phyloP scores from a whole-genome alignment of 2,329 filamentous ascomycete species.

The Mycosphaerella sp. region DNA sequence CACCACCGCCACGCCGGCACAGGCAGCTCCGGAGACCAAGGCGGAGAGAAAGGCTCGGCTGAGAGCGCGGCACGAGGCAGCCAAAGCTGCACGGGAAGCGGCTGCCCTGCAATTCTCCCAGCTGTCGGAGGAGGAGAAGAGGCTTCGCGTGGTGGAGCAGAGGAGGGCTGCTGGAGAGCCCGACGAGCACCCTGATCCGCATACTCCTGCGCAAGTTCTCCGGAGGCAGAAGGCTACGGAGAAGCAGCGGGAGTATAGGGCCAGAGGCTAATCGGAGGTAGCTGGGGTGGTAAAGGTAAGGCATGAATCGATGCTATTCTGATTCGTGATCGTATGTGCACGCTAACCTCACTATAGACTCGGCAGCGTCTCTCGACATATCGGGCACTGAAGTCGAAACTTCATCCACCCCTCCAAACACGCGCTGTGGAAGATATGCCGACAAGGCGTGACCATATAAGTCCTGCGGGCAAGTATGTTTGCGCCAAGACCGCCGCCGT shows the following conservation, averaged over 20 bases:
- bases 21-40: background rate
- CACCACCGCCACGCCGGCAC: background rate
- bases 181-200: no score
- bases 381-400: slow-evolving; percentile 87
- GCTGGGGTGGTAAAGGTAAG: no score
- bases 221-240: no score
- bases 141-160: background rate
- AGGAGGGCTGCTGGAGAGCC: no score
- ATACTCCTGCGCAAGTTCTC: no score
- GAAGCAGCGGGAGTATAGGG: no score
- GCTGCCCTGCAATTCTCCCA: background rate
- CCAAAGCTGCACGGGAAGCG: background rate
- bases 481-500: slow-evolving; percentile 41
- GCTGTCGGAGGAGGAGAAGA: background rate
- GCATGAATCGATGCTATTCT: no score
- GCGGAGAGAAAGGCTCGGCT: background rate
- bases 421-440: slow-evolving; percentile 87
- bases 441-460: slow-evolving; percentile 97
- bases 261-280: no score
- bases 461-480: slow-evolving; percentile 70
- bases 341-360: slow-evolving; percentile 52
- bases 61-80: background rate
- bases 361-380: slow-evolving; percentile 83
- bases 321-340: background rate
- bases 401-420: slow-evolving; percentile 97